Conservation (phyloP, 2,329 filamentous ascomycete species). For the Gnomoniopsis sp. region DNA sequence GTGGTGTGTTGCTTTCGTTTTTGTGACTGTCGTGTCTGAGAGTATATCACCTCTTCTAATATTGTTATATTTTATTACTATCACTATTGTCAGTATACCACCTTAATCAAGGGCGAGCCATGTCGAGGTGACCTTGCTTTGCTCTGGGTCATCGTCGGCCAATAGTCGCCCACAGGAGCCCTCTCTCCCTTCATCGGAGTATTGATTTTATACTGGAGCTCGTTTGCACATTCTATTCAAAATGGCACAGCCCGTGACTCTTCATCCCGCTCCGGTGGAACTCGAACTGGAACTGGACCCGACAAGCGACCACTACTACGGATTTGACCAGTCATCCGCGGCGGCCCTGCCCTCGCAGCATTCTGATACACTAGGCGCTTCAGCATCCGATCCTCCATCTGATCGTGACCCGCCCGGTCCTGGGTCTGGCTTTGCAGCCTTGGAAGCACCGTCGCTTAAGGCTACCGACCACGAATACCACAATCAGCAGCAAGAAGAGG, state of each 20-base stretch:
- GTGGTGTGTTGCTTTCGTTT: not conserved
- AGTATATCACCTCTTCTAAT: slow-evolving; percentile 10
- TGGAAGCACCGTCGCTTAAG: slow-evolving; percentile 1
- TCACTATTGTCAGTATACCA: not conserved
- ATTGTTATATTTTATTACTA: slow-evolving; percentile 1
- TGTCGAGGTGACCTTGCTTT: slow-evolving; percentile 11
- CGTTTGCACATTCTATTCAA: not conserved
- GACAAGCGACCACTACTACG: slow-evolving; percentile 16
- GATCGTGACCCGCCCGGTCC: not conserved
- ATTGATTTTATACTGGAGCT: not conserved
- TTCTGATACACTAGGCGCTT: slow-evolving; percentile 20
- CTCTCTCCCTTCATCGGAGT: not conserved
- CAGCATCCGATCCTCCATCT: slow-evolving; percentile 13
- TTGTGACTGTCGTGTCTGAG: not conserved
- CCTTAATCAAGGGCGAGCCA: slow-evolving; percentile 7
- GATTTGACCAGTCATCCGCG: slow-evolving; percentile 9
- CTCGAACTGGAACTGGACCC: slow-evolving; percentile 11
- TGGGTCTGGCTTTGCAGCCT: not conserved
- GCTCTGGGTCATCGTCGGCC: not conserved
- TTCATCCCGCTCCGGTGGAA: slow-evolving; percentile 10
- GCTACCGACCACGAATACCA: slow-evolving; percentile 5
- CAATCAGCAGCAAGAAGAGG: not conserved
- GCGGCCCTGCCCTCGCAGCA: slow-evolving; percentile 10
- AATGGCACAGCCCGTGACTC: slow-evolving; percentile 12
- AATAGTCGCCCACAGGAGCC: slow-evolving; percentile 8